Base-by-base conservation (phyloP, 1,284 basidiomycete genomes). In the Termitomyces sp. region DNA sequence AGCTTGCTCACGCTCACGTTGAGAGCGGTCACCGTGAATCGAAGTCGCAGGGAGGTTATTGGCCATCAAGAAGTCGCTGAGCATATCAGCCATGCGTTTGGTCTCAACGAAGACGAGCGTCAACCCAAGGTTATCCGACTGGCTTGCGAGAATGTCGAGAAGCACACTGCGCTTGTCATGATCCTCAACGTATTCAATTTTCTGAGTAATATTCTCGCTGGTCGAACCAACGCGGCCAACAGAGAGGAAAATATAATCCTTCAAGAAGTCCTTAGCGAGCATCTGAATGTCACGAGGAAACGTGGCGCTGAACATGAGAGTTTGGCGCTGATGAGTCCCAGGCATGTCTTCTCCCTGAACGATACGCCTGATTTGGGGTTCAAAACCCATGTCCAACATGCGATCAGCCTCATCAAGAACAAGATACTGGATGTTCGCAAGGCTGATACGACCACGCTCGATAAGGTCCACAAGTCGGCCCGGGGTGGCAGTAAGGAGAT, bases 321-420 rank as follows among this genome's bases (percentile, higher is more conserved):
- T 99, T 72, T 99, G 97, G 60, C 97, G 92, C 30, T 95, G 87
- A 53, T 84, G 78, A 24, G 92, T 87, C 53, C 86, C 91, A 28
- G 97, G 94, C 96, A 99, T 99, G 73, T 99, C 97, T 68, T 96
- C 94, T 61, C 92, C 92, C 72, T 98, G 92, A 31, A 99, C 97
- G 69, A 99, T 99, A 50, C 94, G 84, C 61, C 96, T 86, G 68
- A 99, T 99, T 76, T 99, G 96, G 58, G 97, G 97, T 76, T 99
- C 96, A 82, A 99, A 99, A 90, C 96, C 96, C 96, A 99, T 99
- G 80, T 99, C 96, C 66, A 99, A 84, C 96, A 99, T 99, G 68
- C 96, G 92, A 78, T 99, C 97, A 59, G 96, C 97, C 78, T 99
- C 97, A 68, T 99, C 97, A 56, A 99, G 89, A 34, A 99, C 97